Percentiles rank a stretch among this genome's conserved stretches.
Conservation (phyloP, 768 basidiomycete genomes). For the Tephrocybe sp. region DNA sequence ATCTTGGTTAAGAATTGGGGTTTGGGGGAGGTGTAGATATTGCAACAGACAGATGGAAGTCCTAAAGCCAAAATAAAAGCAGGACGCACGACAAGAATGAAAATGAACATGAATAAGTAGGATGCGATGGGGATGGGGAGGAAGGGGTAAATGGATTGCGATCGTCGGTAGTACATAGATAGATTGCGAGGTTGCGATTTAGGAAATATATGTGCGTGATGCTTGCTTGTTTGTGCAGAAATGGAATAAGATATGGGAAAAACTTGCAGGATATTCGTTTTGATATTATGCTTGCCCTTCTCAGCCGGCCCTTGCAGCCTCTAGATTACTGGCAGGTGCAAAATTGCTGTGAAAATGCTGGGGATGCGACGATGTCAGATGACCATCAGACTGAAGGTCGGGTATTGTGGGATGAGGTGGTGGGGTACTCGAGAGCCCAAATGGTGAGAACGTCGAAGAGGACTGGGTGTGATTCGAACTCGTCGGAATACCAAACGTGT, state of each 20-base stretch:
- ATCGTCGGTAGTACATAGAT: conserved; percentile 32
- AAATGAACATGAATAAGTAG: conserved; percentile 26
- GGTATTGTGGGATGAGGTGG: conserved; percentile 35
- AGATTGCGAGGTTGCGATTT: conserved; percentile 24
- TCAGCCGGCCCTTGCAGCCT: conserved; percentile 47
- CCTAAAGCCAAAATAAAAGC: conserved; percentile 22
- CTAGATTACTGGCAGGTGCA: conserved; percentile 39
- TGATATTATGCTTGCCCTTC: conserved; percentile 20
- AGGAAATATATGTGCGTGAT: conserved; percentile 25
- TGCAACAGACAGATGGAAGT: conserved; percentile 25
- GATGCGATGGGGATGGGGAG: conserved; percentile 21
- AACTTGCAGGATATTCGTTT: conserved; percentile 22
- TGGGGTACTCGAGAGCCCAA: conserved; percentile 31
- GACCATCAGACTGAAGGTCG: conserved; percentile 35
- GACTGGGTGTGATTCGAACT: conserved; percentile 19
- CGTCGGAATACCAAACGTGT: conserved; percentile 26
- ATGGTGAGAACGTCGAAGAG: conserved; percentile 35
- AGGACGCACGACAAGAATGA: conserved; percentile 19
- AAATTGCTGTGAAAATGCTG: conserved; percentile 34
- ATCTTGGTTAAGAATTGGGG: conserved; percentile 11
- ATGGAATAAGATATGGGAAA: conserved; percentile 22
- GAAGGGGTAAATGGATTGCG: conserved; percentile 19
- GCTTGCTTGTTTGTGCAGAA: conserved; percentile 23
- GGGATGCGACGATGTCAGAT: conserved; percentile 29
- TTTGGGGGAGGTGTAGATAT: conserved; percentile 20